Conservation (phyloP, 495 filamentous ascomycete genomes). For the Xylaria castorea region DNA sequence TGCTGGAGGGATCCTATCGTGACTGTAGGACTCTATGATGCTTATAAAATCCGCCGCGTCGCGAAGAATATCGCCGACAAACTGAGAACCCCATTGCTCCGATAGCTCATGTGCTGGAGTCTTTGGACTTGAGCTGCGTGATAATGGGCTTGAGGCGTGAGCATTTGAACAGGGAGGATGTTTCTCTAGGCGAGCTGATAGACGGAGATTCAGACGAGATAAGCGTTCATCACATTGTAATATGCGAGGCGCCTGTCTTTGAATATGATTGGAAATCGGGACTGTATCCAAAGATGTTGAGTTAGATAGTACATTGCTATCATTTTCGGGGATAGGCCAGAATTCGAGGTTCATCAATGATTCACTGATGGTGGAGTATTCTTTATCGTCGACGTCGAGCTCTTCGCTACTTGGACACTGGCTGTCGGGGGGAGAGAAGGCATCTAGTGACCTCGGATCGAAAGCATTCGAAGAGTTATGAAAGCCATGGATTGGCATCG, state of each 20-base stretch:
- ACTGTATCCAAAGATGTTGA: no score
- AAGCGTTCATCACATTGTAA: constrained; percentile 1
- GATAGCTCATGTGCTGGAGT: background rate
- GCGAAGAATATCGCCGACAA: background rate
- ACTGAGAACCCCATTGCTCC: constrained; percentile 8
- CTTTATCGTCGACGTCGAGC: no score
- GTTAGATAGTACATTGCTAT: no score
- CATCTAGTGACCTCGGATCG: background rate
- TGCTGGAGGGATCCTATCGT: no score
- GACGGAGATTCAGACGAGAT: background rate
- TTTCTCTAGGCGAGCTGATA: background rate
- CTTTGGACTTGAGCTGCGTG: background rate
- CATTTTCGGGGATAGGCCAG: no score
- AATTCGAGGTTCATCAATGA: no score
- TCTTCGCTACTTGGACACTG: no score
- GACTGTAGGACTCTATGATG: background rate
- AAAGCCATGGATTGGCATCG: background rate
- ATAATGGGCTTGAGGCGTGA: background rate
- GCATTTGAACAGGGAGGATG: background rate
- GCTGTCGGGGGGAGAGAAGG: background rate
- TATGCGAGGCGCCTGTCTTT: background rate
- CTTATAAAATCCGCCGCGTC: constrained; percentile 1
- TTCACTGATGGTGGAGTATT: no score
- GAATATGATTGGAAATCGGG: no score
- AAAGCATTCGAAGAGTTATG: background rate